phyloP scores from a whole-genome alignment of 208 protist species.

The Acanthamoeba triangularis region DNA sequence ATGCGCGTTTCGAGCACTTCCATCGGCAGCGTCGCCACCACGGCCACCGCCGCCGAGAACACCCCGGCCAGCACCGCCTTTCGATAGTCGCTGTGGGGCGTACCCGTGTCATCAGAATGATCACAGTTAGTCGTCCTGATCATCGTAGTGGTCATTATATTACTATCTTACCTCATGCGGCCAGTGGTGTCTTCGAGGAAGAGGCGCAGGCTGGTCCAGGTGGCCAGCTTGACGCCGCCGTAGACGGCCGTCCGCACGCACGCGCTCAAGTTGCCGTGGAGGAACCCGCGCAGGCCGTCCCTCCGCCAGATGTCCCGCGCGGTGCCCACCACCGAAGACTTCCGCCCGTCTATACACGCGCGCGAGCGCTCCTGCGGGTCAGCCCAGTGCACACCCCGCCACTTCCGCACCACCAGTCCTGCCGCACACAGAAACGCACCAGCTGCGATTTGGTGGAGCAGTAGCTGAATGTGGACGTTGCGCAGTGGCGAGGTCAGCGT shows the following conservation, averaged over 20 bases:
- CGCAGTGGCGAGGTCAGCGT: slow-evolving; percentile 3
- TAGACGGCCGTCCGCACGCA: not conserved
- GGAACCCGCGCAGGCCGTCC: not conserved
- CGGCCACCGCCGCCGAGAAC: not conserved
- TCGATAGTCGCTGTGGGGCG: not conserved
- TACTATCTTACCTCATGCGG: slow-evolving; percentile 20
- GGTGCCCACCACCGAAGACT: not conserved
- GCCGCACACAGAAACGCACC: not conserved
- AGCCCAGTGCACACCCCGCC: too few relatives aligned
- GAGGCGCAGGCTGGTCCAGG: not conserved
- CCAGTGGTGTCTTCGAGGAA: not conserved
- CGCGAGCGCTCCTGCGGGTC: not conserved
- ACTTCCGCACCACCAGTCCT: not conserved
- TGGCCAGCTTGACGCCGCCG: not conserved
- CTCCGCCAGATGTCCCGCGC: not conserved
- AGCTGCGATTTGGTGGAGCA: slow-evolving; percentile 12
- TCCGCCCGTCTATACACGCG: not conserved
- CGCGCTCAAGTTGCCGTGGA: slow-evolving; percentile 5
- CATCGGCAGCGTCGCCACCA: not conserved
- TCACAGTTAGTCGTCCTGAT: too few relatives aligned
- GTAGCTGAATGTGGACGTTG: not conserved
- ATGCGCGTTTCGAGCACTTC: slow-evolving; percentile 14
- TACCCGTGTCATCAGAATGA: too few relatives aligned
- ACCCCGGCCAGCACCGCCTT: not conserved
- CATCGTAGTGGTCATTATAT: too few relatives aligned